Evolutionary conservation across 1,139 yeast species (phyloP).

Genomic region (Candida sp.): DNA sequence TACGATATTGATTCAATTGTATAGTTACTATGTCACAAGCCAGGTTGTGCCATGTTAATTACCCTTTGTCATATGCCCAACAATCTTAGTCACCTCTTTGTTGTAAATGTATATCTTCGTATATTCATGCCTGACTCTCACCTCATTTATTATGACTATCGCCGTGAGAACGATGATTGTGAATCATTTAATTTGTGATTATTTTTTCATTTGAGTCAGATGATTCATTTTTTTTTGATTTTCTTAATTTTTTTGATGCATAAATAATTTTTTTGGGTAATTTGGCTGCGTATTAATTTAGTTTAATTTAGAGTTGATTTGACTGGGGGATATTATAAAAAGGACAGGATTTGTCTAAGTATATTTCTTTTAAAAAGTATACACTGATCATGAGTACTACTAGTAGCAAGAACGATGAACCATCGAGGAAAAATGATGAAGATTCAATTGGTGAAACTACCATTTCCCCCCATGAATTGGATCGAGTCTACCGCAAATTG

Average conservation of each 20-base stretch:
- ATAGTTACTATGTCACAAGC: too few species aligned
- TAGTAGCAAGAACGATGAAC: background rate
- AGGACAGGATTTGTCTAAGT: too few species aligned
- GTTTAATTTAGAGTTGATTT: background rate
- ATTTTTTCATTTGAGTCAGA: background rate
- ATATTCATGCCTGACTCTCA: too few species aligned
- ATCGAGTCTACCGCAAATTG: slow-evolving; percentile 60
- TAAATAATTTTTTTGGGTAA: background rate
- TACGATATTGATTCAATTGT: too few species aligned
- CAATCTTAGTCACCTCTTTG: too few species aligned
- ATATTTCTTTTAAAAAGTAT: too few species aligned
- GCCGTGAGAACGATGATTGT: background rate
- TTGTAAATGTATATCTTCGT: too few species aligned
- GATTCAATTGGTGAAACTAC: background rate
- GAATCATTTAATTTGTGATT: background rate
- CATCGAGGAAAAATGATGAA: background rate
- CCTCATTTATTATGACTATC: too few species aligned
- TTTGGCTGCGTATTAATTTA: background rate
- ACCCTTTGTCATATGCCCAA: too few species aligned
- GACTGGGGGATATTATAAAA: background rate
- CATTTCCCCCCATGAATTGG: slow-evolving; percentile 27
- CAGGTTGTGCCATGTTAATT: too few species aligned
- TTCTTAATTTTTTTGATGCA: background rate
- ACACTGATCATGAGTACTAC: background rate
- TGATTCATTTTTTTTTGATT: background rate